A percentile compares a stretch with the other conserved stretches of the same genome.
phyloP scores from a whole-genome alignment of 192 early-diverging fungal genomes.

The Bifiguratus adelaidae region DNA sequence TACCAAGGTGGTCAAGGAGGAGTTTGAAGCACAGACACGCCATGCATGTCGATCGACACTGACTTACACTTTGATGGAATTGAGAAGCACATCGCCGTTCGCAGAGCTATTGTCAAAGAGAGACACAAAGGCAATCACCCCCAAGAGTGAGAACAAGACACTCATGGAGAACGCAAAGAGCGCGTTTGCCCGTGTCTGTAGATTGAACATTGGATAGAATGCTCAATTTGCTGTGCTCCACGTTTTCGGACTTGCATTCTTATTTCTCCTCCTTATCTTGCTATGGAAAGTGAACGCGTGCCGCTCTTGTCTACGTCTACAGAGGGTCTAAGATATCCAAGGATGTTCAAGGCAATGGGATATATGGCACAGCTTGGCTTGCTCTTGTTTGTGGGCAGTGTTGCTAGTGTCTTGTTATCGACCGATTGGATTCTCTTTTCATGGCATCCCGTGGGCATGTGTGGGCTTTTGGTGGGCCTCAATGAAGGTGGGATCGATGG shows the following conservation, averaged over 20 bases:
- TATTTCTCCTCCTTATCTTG: too few species aligned
- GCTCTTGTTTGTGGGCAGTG: conserved; percentile 8
- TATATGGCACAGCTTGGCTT: conserved; percentile 8
- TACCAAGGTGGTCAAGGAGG: background rate
- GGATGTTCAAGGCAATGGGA: too few species aligned
- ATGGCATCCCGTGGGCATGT: conserved; percentile 19
- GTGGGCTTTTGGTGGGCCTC: conserved; percentile 4
- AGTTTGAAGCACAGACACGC: background rate
- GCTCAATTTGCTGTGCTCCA: too few species aligned
- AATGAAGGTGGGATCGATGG: conserved; percentile 14
- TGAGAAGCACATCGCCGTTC: conserved; percentile 4
- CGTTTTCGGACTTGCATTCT: too few species aligned
- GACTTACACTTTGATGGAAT: conserved; percentile 13
- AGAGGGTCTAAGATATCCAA: too few species aligned
- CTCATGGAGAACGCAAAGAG: conserved; percentile 12
- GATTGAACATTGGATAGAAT: conserved; percentile 12
- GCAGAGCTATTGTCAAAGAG: conserved; percentile 6
- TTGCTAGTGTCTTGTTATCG: conserved; percentile 10
- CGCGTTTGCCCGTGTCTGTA: conserved; percentile 15
- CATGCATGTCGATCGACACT: too few species aligned
- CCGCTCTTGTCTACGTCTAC: too few species aligned
- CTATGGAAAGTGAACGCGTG: too few species aligned
- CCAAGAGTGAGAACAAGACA: conserved; percentile 9
- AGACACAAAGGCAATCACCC: conserved; percentile 10
- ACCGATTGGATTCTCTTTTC: conserved; percentile 13